A percentile compares a stretch with the other conserved stretches of the same genome.
Evolutionary conservation across 2,329 filamentous ascomycete genomes (phyloP).

Genomic region (Fusarium caatingaense): DNA sequence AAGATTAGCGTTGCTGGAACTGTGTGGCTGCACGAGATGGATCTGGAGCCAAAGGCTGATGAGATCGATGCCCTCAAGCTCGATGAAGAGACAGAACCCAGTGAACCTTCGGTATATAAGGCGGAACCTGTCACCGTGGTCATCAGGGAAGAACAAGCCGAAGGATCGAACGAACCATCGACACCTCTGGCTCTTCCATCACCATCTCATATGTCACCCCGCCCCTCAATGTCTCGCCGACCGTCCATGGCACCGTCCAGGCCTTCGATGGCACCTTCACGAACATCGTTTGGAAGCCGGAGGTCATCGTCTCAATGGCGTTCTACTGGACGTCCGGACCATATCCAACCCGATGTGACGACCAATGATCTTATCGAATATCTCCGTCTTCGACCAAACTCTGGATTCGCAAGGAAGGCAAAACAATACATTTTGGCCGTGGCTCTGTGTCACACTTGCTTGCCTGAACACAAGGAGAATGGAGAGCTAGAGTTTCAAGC

Average conservation of each 20-base stretch:
- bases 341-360: conserved; percentile 66
- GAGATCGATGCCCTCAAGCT: conserved; percentile 35
- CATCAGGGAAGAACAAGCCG: conserved; percentile 48
- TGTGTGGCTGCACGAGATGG: conserved; percentile 86
- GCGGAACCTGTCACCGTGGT: conserved; percentile 45
- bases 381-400: conserved; percentile 78
- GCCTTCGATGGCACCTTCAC: conserved; percentile 45
- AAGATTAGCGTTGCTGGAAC: conserved; percentile 91
- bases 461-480: conserved; percentile 77
- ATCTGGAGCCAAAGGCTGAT: conserved; percentile 62
- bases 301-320: conserved; percentile 64
- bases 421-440: conserved; percentile 86
- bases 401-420: conserved; percentile 80
- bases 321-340: conserved; percentile 60
- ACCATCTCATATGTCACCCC: conserved; percentile 47
- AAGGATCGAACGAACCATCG: conserved; percentile 9
- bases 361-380: conserved; percentile 83
- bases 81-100: conserved; percentile 38
- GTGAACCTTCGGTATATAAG: conserved; percentile 47
- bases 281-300: conserved; percentile 49
- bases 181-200: conserved; percentile 39
- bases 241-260: conserved; percentile 47
- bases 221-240: conserved; percentile 35
- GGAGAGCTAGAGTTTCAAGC: conserved; percentile 85
- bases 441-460: conserved; percentile 89